phyloP scores from a whole-genome alignment of 768 basidiomycete species.

The Panellus pusillus region DNA sequence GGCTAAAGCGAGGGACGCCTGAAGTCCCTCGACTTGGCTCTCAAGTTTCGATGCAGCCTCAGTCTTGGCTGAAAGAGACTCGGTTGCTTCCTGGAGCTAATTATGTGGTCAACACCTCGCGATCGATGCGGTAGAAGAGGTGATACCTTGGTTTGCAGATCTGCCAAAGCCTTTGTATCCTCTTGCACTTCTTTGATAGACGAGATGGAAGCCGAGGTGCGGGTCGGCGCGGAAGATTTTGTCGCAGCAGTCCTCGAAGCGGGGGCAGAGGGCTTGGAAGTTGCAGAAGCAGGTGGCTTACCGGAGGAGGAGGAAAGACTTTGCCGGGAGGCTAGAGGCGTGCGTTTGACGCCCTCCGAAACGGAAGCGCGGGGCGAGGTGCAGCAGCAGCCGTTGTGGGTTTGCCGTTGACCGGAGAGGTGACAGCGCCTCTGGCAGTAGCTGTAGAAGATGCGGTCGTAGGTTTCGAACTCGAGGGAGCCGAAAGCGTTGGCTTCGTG shows the following conservation, averaged over 20 bases:
- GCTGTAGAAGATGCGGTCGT: conserved; percentile 30
- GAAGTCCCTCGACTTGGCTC: conserved; percentile 47
- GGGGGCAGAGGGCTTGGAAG: conserved; percentile 32
- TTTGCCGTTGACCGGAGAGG: conserved; percentile 58
- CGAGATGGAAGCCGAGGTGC: conserved; percentile 62
- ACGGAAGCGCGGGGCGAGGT: conserved; percentile 61
- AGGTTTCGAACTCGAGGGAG: conserved; percentile 41
- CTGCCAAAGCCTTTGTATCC: conserved; percentile 55
- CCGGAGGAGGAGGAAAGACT: conserved; percentile 34
- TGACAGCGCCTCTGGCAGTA: conserved; percentile 47
- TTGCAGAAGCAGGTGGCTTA: conserved; percentile 11
- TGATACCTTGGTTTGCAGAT: conserved; percentile 61
- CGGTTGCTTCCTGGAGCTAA: conserved; percentile 62
- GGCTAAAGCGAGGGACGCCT: conserved; percentile 48
- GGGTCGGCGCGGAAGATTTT: conserved; percentile 41
- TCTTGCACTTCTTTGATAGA: conserved; percentile 72
- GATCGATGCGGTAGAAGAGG: not conserved
- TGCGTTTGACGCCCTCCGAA: conserved; percentile 62
- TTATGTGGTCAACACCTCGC: not conserved
- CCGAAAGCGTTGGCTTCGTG: conserved; percentile 38
- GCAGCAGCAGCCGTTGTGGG: conserved; percentile 35
- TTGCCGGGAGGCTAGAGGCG: conserved; percentile 41
- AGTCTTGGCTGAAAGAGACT: conserved; percentile 54
- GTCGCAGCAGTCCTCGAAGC: conserved; percentile 27
- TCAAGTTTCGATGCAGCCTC: conserved; percentile 53